phyloP scores from a whole-genome alignment of 805 yeast species.

The Pichia thaimueangensis region DNA sequence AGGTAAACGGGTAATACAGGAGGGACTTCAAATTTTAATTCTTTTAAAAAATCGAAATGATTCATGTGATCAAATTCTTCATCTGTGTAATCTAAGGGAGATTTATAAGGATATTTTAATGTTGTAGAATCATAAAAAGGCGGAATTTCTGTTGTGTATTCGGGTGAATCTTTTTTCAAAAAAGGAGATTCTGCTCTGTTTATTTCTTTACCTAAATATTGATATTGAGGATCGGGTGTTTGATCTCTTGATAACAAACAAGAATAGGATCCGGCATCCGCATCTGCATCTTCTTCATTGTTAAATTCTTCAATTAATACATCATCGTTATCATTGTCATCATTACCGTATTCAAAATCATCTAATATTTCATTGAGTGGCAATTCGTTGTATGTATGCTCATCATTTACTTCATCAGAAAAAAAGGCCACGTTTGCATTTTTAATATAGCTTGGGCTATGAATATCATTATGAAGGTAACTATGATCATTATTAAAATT shows the following conservation, averaged over 20 bases:
- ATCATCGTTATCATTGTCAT: slow-evolving; percentile 2
- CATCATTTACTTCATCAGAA: slow-evolving; percentile 23
- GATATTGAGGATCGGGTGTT: slow-evolving; percentile 8
- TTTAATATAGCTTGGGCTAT: slow-evolving; percentile 6
- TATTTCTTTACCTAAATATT: slow-evolving; percentile 1
- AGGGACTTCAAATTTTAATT: slow-evolving; percentile 28
- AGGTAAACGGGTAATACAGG: slow-evolving; percentile 35
- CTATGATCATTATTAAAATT: background rate
- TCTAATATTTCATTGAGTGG: slow-evolving; percentile 13
- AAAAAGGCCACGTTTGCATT: slow-evolving; percentile 24
- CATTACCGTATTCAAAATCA: slow-evolving; percentile 12
- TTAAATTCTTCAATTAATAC: background rate
- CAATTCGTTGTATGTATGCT: slow-evolving; percentile 19
- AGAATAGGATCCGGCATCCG: background rate
- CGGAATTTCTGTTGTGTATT: slow-evolving; percentile 29
- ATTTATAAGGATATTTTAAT: slow-evolving; percentile 27
- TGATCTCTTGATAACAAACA: background rate
- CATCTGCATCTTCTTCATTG: background rate
- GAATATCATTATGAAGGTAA: background rate
- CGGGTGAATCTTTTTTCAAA: slow-evolving; percentile 3
- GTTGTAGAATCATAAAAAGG: slow-evolving; percentile 26
- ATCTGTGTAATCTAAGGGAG: slow-evolving; percentile 31
- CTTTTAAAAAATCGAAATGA: slow-evolving; percentile 29
- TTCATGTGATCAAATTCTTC: slow-evolving; percentile 29
- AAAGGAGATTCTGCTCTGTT: slow-evolving; percentile 10